Evolutionary conservation across 1,139 yeast genomes (phyloP).

Genomic region (Taphrina confusa): DNA sequence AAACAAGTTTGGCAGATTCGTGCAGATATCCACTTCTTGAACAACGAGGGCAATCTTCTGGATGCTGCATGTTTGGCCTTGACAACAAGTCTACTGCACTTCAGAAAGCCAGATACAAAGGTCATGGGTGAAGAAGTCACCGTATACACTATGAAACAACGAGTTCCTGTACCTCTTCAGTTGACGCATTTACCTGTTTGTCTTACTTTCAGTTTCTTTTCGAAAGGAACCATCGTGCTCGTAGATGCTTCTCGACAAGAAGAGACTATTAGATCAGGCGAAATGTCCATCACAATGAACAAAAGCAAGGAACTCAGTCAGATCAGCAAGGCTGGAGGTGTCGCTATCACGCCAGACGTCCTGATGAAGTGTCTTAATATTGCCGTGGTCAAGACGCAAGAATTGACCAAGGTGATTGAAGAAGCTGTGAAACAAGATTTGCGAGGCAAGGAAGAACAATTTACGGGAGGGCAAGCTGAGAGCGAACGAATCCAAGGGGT

Average conservation of each 20-base stretch:
- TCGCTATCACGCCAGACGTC: conserved; percentile 72
- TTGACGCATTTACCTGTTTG: conserved; percentile 88
- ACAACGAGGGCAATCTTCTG: conserved; percentile 88
- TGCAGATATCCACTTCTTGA: conserved; percentile 84
- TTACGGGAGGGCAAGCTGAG: conserved; percentile 40
- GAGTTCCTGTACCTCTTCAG: conserved; percentile 84
- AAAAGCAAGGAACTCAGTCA: conserved; percentile 90
- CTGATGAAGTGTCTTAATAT: conserved; percentile 68
- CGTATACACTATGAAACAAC: conserved; percentile 58
- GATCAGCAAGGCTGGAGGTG: conserved; percentile 85
- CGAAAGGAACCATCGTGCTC: conserved; percentile 51
- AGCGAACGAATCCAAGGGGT: conserved; percentile 37
- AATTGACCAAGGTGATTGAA: conserved; percentile 66
- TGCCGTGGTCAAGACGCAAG: conserved; percentile 66
- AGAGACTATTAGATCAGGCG: conserved; percentile 75
- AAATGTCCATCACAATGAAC: conserved; percentile 79
- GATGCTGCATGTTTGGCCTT: conserved; percentile 92
- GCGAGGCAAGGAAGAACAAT: conserved; percentile 38
- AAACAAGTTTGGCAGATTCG: conserved; percentile 84
- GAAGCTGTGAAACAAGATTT: conserved; percentile 60
- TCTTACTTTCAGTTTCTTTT: conserved; percentile 83
- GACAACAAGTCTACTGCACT: conserved; percentile 80
- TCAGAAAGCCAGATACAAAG: conserved; percentile 77
- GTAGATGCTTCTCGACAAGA: conserved; percentile 79
- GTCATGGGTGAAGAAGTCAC: conserved; percentile 65